A percentile compares a stretch with the other conserved stretches of the same genome.
Evolutionary conservation across 176 grass and related monocot genomes (phyloP).

Genomic region (Oryza meridionalis): DNA sequence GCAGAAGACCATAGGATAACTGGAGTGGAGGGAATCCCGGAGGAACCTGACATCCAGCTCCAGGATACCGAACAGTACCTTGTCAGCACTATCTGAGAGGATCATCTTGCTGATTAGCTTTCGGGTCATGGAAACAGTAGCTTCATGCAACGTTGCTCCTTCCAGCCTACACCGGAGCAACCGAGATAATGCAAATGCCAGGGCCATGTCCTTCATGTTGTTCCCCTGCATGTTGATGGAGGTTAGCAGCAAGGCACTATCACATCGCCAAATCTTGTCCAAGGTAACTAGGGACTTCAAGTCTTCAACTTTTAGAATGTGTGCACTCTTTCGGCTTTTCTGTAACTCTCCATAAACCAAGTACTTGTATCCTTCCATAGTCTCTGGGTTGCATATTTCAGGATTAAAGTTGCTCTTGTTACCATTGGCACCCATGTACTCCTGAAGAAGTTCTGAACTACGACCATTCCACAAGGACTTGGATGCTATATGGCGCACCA

Average conservation of each 20-base stretch:
- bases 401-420: neutral
- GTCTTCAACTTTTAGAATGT: too few relatives aligned
- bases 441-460: neutral
- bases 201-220: neutral
- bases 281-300: neutral
- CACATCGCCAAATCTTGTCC: slow-evolving; percentile 8
- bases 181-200: slow-evolving; percentile 31
- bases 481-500: neutral
- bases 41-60: neutral
- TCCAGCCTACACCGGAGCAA: neutral
- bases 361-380: slow-evolving; percentile 15
- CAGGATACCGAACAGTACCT: neutral
- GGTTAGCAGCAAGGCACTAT: fast-evolving
- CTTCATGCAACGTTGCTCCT: neutral
- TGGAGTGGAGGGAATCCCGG: slow-evolving; percentile 20
- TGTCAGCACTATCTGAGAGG: neutral
- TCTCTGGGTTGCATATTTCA: neutral
- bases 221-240: neutral
- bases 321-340: neutral
- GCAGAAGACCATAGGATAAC: slow-evolving; percentile 36
- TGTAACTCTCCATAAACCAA: slow-evolving; percentile 12
- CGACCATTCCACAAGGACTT: neutral
- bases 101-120: neutral
- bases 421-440: neutral
- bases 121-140: neutral